Base-by-base conservation (phyloP, 116 monocot genomes). In the Thalassia testudinum region DNA sequence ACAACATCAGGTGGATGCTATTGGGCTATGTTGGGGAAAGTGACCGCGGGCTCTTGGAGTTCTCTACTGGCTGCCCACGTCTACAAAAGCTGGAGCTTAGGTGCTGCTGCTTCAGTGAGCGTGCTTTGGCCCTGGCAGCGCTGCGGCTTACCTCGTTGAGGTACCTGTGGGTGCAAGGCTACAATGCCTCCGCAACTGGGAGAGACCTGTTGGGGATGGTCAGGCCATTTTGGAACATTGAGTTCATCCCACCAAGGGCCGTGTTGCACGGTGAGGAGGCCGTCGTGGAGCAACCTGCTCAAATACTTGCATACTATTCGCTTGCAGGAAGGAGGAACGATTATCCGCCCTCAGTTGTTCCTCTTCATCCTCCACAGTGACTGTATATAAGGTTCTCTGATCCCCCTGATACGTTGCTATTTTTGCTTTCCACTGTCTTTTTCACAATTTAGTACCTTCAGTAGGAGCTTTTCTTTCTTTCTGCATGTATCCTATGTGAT, bases 81-180 rank as follows among this genome's bases (percentile, higher is more conserved):
- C 50, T 93, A 57, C 87, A 84, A 75, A 93, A 93, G 60, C 72
- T 93, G 57, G 93, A 93, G 47, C 29, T 93, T 40, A 61, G 93
- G 58, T 78, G 93, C 18, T 87, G 87, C 64, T 76, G 73, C 60
- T 93, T 93, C 62, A 93, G 81, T 27, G 93, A 93, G 61, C 75
- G 68, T 24, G 93, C 93, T 2, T 29, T 93, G 23, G 72, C 87
- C 1, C 50, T 57, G 52, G 83, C 93, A 0, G 84, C 64, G 1
- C 22, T 76, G 59, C 68, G 66, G 52, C 71, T 93, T 21, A 49
- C 62, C 6, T 70, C 78, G 10, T 59, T 93, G 63, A 78, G 81
- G 49, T 93, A 93, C 62, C 49, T 93, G 11, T 93, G 93, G 93
- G 93, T 87, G 53, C 87, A 93, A 38, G 93, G 93, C 4, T 93